These are phyloP conservation scores for Stentor roeselii DNA, from an alignment of 73 alveolate species.

Conservation along the genomic window DNA sequence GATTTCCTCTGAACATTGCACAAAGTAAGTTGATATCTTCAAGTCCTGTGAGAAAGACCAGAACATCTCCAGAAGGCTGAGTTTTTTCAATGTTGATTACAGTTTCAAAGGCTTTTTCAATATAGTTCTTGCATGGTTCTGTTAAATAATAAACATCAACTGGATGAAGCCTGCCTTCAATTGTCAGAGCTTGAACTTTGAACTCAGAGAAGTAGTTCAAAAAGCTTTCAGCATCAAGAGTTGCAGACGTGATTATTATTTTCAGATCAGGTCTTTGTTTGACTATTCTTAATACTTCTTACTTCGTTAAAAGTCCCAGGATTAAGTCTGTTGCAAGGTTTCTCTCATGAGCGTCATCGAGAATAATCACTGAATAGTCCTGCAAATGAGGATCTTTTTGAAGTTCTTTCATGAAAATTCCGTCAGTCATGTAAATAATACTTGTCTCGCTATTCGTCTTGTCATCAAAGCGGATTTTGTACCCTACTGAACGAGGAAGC, in stretches of 20 bases:
- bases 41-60: slow-evolving; percentile 98
- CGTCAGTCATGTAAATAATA: slow-evolving; percentile 90
- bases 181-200: slow-evolving; percentile 32
- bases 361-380: slow-evolving; percentile 73
- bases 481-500: slow-evolving; percentile 79
- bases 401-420: slow-evolving; percentile 94
- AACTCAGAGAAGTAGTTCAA: slow-evolving; percentile 34
- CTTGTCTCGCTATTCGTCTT: slow-evolving; percentile 67
- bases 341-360: slow-evolving; percentile 98
- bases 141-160: slow-evolving; percentile 59
- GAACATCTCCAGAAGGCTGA: slow-evolving; percentile 87
- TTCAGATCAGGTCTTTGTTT: slow-evolving; percentile 77
- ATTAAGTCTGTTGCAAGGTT: slow-evolving; percentile 93
- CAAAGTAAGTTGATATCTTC: slow-evolving; percentile 39
- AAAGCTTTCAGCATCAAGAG: slow-evolving; percentile 50
- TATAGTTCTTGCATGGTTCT: slow-evolving; percentile 66
- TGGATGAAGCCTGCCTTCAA: slow-evolving; percentile 70
- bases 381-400: slow-evolving; percentile 79
- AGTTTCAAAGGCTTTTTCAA: slow-evolving; percentile 44
- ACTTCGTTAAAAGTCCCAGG: slow-evolving; percentile 82
- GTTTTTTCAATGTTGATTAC: neutral
- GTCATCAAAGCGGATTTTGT: slow-evolving; percentile 85
- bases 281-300: slow-evolving; percentile 54
- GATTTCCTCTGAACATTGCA: neutral
- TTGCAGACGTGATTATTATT: slow-evolving; percentile 58